Percentiles rank a stretch among this genome's conserved stretches.
phyloP scores from a whole-genome alignment of 768 basidiomycete genomes.

The Tephrocybe rancida region DNA sequence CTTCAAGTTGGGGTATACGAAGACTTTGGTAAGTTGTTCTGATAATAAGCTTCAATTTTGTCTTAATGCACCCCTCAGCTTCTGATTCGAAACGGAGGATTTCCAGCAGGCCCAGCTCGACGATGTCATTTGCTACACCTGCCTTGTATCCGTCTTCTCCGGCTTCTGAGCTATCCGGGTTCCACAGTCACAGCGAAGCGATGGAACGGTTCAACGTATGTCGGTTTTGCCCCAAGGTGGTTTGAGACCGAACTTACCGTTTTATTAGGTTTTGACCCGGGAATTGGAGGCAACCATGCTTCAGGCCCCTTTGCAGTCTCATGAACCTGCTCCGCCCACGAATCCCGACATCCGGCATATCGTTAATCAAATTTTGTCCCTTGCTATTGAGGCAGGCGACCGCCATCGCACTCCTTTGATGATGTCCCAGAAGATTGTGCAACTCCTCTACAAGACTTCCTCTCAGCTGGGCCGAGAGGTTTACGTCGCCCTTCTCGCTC shows the following conservation, averaged over 20 bases:
- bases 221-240: slow-evolving; percentile 10
- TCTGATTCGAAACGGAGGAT: slow-evolving; percentile 60
- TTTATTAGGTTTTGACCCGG: slow-evolving; percentile 40
- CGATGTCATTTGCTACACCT: slow-evolving; percentile 61
- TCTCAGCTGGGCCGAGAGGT: slow-evolving; percentile 89
- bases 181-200: slow-evolving; percentile 74
- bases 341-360: slow-evolving; percentile 88
- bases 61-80: slow-evolving; percentile 31
- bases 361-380: slow-evolving; percentile 78
- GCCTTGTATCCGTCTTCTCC: slow-evolving; percentile 64
- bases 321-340: slow-evolving; percentile 65
- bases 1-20: slow-evolving; percentile 92
- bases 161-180: slow-evolving; percentile 52
- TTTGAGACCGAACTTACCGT: slow-evolving; percentile 6
- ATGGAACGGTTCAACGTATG: slow-evolving; percentile 87
- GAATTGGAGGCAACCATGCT: slow-evolving; percentile 84
- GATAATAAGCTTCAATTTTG: not conserved
- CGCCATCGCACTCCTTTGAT: slow-evolving; percentile 85
- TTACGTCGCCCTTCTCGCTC: slow-evolving; percentile 87
- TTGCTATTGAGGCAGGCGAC: slow-evolving; percentile 80
- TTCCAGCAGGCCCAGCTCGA: slow-evolving; percentile 71
- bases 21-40: slow-evolving; percentile 71
- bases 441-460: slow-evolving; percentile 88
- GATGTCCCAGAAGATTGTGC: slow-evolving; percentile 97
- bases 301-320: slow-evolving; percentile 72